Evolutionary conservation across 345 rosid species (phyloP).

Genomic region (Linum tenue): DNA sequence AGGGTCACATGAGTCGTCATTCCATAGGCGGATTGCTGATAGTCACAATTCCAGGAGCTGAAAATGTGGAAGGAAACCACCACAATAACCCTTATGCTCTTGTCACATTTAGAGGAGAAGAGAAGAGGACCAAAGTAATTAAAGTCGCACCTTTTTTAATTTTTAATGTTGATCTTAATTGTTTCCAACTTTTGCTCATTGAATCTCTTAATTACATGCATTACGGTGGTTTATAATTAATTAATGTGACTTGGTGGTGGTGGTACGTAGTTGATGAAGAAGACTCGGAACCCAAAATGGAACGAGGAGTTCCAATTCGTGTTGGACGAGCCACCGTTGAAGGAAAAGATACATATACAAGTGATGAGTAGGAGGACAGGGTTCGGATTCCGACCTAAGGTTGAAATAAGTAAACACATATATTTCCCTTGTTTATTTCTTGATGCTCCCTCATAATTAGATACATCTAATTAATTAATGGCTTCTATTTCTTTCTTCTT

Average conservation of each 20-base stretch:
- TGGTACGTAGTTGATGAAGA: slow-evolving; percentile 24
- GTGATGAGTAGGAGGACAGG: slow-evolving; percentile 29
- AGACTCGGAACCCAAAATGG: slow-evolving; percentile 41
- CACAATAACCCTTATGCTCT: slow-evolving; percentile 38
- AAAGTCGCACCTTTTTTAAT: background rate
- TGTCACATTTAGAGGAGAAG: slow-evolving; percentile 39
- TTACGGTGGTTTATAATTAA: background rate
- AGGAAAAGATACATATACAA: slow-evolving; percentile 34
- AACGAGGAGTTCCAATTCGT: slow-evolving; percentile 48
- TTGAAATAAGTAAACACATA: background rate
- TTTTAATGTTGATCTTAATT: background rate
- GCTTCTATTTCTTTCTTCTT: background rate
- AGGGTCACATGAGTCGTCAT: slow-evolving; percentile 6
- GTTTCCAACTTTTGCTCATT: no score
- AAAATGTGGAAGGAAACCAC: slow-evolving; percentile 39
- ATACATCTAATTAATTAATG: no score
- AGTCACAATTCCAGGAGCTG: slow-evolving; percentile 31
- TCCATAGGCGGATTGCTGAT: slow-evolving; percentile 31
- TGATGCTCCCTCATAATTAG: no score
- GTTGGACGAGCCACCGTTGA: slow-evolving; percentile 34
- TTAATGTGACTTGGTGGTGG: background rate
- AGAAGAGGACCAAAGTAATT: slow-evolving; percentile 40
- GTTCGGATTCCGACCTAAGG: slow-evolving; percentile 25
- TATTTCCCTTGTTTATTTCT: background rate
- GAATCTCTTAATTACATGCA: background rate